Evolutionary conservation across 2,329 filamentous ascomycete species (phyloP).

Genomic region (Aspergillus thermomutatus): DNA sequence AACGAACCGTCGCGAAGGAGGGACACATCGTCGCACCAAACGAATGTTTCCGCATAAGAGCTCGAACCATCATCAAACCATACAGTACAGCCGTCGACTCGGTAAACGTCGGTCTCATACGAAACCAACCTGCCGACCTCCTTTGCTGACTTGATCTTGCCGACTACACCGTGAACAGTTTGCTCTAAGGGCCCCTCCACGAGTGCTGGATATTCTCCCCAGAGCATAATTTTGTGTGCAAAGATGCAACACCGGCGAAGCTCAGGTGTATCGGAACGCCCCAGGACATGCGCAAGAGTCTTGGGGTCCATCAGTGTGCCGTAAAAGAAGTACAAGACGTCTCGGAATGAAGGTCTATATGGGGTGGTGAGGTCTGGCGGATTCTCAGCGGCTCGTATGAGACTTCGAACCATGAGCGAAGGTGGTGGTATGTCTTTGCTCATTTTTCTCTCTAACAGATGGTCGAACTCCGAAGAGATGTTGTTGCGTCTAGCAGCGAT

Average conservation of each 20-base stretch:
- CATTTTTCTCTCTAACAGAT: too few species aligned
- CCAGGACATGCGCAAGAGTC: conserved; percentile 6
- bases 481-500: too few species aligned
- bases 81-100: not conserved
- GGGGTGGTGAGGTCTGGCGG: not conserved
- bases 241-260: conserved; percentile 4
- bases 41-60: conserved; percentile 1
- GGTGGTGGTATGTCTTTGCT: too few species aligned
- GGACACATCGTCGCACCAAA: conserved; percentile 2
- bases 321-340: conserved; percentile 27
- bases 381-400: not conserved
- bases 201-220: conserved; percentile 7
- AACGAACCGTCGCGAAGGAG: conserved; percentile 8
- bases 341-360: not conserved
- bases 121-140: not conserved
- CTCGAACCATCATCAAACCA: conserved; percentile 4
- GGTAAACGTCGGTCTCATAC: conserved; percentile 4
- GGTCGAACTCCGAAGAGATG: too few species aligned
- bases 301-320: conserved; percentile 23
- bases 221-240: conserved; percentile 7
- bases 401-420: not conserved
- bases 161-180: conserved; percentile 5
- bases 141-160: not conserved
- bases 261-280: not conserved
- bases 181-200: conserved; percentile 1